A percentile compares a stretch with the other conserved stretches of the same genome.
These are phyloP conservation scores for Afroboletus lepidellus DNA, from an alignment of 1,284 basidiomycete species.

Conservation along the genomic window DNA sequence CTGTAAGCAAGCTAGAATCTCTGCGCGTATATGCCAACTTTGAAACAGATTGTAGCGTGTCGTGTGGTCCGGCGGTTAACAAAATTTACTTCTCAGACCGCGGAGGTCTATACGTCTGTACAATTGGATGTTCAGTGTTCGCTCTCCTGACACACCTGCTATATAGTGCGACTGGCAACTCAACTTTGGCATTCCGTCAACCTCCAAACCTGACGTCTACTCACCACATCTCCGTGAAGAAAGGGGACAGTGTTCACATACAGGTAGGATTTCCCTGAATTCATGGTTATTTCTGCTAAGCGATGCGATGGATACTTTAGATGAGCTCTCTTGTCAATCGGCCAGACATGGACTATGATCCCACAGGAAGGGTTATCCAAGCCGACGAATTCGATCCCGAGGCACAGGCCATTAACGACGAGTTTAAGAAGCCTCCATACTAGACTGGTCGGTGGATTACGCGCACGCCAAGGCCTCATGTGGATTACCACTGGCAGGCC, in stretches of 20 bases:
- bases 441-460: conserved; percentile 28
- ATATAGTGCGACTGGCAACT: conserved; percentile 33
- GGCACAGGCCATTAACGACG: conserved; percentile 52
- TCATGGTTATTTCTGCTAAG: not conserved
- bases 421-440: conserved; percentile 63
- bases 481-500: not conserved
- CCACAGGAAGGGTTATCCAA: conserved; percentile 45
- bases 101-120: conserved; percentile 57
- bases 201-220: conserved; percentile 29
- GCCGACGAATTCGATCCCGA: conserved; percentile 51
- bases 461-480: not conserved
- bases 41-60: conserved; percentile 62
- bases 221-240: conserved; percentile 36
- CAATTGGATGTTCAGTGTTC: conserved; percentile 2
- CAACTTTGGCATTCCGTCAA: conserved; percentile 41
- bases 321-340: conserved; percentile 60
- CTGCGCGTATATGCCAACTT: not conserved
- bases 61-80: conserved; percentile 65
- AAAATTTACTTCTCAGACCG: conserved; percentile 50
- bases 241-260: conserved; percentile 45
- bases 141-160: not conserved
- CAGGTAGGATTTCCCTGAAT: conserved; percentile 39
- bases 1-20: conserved; percentile 40
- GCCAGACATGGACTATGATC: conserved; percentile 50
- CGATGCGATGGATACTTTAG: conserved; percentile 25